Base-by-base conservation (phyloP, 2,329 filamentous ascomycete genomes). In the Leptographium procerum region DNA sequence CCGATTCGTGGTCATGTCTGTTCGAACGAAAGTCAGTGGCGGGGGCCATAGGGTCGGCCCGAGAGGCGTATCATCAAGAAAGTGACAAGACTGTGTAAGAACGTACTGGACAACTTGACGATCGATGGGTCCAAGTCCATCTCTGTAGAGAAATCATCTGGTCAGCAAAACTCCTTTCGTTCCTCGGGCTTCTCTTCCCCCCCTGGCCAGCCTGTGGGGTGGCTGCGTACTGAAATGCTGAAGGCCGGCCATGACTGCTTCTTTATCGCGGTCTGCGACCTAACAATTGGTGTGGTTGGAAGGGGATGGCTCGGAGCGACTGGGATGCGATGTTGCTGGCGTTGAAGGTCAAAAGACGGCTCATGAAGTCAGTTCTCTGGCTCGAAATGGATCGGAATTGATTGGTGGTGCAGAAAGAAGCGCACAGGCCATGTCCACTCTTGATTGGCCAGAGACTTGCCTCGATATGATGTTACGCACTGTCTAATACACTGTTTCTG, bases 1-100 rank as follows among this genome's bases (percentile, higher is more conserved):
- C 65, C 94, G 87, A 77, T 89, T 90, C 68, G 82, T 78, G 68
- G 81, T 83, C 84, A 96, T 88, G 71, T 87, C 91, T 96, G 68
- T 57, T 47, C 1, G 26, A n/a, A 31, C 14, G 33, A 29, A n/a
- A 10, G 48, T 47, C 29, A 57, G 47, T n/a, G 6, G 7, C n/a
- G 7, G 10, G 13, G 29, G 10, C 53, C 73, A 33, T 43, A 19
- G 4, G 1, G 34, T 22, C 45, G 13, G 24, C 7, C 45, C 19
- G 45, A 10, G 19, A 13, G 3, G 50, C 4, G 24, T 4, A 48
- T 1, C 6, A 6, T 10, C 22, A 26, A 13, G 7, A 47, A 14
- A 16, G 24, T 29, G 40, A 19, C 47, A 28, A 24, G 11, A 29
- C 36, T 19, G 14, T 16, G 55, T 4, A 19, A 31, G n/a, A 13